Base-by-base conservation (phyloP, 257 asterid species). In the Solanum gracilifrons region DNA sequence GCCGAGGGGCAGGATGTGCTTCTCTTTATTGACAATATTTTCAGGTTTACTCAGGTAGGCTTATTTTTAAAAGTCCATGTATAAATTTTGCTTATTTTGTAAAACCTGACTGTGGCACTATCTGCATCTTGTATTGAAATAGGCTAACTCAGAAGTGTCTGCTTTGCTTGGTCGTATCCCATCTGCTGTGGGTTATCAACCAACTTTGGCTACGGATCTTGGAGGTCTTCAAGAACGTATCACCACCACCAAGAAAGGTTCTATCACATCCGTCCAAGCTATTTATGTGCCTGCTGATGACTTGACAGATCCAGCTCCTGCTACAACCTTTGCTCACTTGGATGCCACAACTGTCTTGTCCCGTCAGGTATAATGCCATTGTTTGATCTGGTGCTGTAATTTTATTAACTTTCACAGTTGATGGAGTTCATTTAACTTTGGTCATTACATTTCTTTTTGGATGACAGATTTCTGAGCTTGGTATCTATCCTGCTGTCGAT, bases 251-350 rank as follows among this genome's bases (percentile, higher is more conserved):
- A 96, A 93, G 93, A 96, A 96, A 88, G 99, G 99, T 48, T 96
- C 99, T 73, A 96, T 96, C 86, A 96, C 98, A 73, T 96, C 99
- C 1, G 99, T 96, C 87, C 99, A 97, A 89, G 99, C 99, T 89
- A 97, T 97, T 85, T 97, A 97, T 90, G 99, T 97, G 92, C 99
- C 99, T 48, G 99, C 99, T 91, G 99, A 97, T 91, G 99, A 97
- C 92, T 95, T 97, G 98, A 97, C 99, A n/a, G 99, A 97, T 95
- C 99, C 99, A 46, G 99, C 99, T 68, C 99, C 99, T 58, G 99
- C 99, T 79, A 97, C 99, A 16, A 97, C 99, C 60, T 97, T 97
- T 88, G 99, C 99, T 91, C 99, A 97, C 94, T 97, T 97, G 98
- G 99, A 97, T 88, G 99, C 99, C 89, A 97, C 99, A 71, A 97